Evolutionary conservation across 345 rosid species (phyloP).

Genomic region (Gossypium stocksii): DNA sequence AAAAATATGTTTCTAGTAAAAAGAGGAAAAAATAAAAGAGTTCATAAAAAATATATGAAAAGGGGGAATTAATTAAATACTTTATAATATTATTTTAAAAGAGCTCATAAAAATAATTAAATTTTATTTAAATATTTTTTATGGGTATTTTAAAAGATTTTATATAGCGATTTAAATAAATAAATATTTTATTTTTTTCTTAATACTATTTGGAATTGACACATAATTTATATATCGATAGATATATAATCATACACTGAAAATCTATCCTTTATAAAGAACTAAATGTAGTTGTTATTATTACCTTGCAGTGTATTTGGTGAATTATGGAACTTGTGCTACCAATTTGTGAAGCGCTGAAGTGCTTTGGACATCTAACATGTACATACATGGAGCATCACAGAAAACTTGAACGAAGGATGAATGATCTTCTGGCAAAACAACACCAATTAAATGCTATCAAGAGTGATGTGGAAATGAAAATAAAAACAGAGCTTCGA

Average conservation of each 20-base stretch:
- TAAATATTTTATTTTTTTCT: no score
- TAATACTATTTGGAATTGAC: no score
- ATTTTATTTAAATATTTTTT: no score
- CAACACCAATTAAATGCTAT: background rate
- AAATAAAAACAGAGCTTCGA: background rate
- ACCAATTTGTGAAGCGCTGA: background rate
- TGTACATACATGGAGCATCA: background rate
- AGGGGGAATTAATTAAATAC: no score
- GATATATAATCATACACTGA: background rate
- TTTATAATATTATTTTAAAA: no score
- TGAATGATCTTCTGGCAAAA: background rate
- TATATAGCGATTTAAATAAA: no score
- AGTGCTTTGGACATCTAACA: background rate
- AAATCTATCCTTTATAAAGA: background rate
- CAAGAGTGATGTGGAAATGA: background rate
- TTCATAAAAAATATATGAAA: no score
- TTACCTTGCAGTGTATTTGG: background rate
- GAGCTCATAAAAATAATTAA: no score
- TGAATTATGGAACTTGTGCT: constrained; percentile 5
- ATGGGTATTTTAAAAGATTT: no score
- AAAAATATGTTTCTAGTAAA: no score
- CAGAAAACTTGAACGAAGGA: background rate
- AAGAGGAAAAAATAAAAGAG: no score
- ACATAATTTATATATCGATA: no score
- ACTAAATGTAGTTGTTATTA: background rate